Conservation (phyloP, 2,329 filamentous ascomycete species). For the Alternaria infectoria region DNA sequence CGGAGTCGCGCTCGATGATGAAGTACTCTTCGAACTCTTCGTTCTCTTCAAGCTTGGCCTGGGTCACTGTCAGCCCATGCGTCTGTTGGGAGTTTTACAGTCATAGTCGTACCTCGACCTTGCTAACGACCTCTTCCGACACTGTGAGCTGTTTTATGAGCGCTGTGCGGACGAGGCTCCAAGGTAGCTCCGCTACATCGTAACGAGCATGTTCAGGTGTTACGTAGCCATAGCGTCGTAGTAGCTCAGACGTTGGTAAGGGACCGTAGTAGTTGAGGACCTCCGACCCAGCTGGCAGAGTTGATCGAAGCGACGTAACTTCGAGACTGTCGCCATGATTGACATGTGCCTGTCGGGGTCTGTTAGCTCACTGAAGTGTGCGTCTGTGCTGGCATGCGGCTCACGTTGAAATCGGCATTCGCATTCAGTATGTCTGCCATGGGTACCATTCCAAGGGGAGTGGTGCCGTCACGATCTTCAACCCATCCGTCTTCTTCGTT, state of each 20-base stretch:
- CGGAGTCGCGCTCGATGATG: slow-evolving; percentile 30
- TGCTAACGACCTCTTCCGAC: not conserved
- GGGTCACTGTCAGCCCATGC: not conserved
- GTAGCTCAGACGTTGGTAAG: slow-evolving; percentile 28
- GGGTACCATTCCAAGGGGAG: slow-evolving; percentile 32
- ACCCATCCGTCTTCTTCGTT: slow-evolving; percentile 33
- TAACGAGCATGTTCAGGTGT: slow-evolving; percentile 29
- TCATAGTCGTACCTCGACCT: not conserved
- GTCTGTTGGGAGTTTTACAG: fast-evolving
- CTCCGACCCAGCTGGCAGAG: slow-evolving; percentile 17
- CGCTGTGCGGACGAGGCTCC: slow-evolving; percentile 17
- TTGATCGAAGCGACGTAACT: not conserved
- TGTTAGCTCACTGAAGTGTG: not conserved
- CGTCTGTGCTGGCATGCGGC: not conserved
- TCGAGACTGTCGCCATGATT: slow-evolving; percentile 25
- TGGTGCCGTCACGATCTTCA: slow-evolving; percentile 29
- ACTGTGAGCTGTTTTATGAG: slow-evolving; percentile 10
- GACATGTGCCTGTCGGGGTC: slow-evolving; percentile 21
- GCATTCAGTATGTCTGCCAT: slow-evolving; percentile 35
- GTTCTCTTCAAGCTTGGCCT: slow-evolving; percentile 1
- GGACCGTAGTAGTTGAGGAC: slow-evolving; percentile 34
- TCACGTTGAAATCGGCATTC: slow-evolving; percentile 32
- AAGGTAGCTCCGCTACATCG: slow-evolving; percentile 26
- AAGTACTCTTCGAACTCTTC: slow-evolving; percentile 26
- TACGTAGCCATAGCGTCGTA: slow-evolving; percentile 30